phyloP scores from a whole-genome alignment of 1,284 basidiomycete species.

The Coniophora puteana region DNA sequence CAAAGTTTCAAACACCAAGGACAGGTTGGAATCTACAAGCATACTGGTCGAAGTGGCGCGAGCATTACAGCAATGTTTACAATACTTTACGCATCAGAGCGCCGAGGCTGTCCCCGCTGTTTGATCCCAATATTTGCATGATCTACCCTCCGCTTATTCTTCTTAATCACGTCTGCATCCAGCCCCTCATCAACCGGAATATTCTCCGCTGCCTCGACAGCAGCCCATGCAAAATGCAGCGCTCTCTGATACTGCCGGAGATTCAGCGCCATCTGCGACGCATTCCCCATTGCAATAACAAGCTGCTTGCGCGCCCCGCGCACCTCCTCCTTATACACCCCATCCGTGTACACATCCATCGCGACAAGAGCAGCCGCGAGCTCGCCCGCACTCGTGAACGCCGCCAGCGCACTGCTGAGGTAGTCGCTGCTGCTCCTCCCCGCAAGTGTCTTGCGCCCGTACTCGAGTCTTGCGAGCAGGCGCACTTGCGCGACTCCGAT shows the following conservation, averaged over 20 bases:
- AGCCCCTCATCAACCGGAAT: slow-evolving; percentile 14
- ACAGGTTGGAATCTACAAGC: too few relatives aligned
- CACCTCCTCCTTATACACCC: slow-evolving; percentile 15
- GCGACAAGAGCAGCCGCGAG: slow-evolving; percentile 24
- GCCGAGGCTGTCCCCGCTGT: too few relatives aligned
- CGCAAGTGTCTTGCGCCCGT: slow-evolving; percentile 13
- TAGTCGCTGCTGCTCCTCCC: slow-evolving; percentile 12
- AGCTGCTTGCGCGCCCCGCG: slow-evolving; percentile 22
- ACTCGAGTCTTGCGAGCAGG: slow-evolving; percentile 13
- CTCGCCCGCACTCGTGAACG: slow-evolving; percentile 24
- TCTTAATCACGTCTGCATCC: slow-evolving; percentile 12
- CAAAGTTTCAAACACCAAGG: too few relatives aligned
- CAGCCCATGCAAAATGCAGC: slow-evolving; percentile 22
- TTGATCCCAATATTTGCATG: slow-evolving; percentile 10
- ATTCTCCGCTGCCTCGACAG: slow-evolving; percentile 16
- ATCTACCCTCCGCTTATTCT: slow-evolving; percentile 22
- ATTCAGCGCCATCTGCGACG: slow-evolving; percentile 29
- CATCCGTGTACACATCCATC: slow-evolving; percentile 22
- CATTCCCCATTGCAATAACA: slow-evolving; percentile 29
- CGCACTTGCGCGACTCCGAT: slow-evolving; percentile 20
- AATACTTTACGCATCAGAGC: too few relatives aligned
- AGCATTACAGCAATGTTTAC: too few relatives aligned
- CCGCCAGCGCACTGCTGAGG: slow-evolving; percentile 14
- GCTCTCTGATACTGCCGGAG: slow-evolving; percentile 16
- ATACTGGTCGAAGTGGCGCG: too few relatives aligned